Conservation (phyloP, 2,329 filamentous ascomycete species). For the Exophiala oligosperma region DNA sequence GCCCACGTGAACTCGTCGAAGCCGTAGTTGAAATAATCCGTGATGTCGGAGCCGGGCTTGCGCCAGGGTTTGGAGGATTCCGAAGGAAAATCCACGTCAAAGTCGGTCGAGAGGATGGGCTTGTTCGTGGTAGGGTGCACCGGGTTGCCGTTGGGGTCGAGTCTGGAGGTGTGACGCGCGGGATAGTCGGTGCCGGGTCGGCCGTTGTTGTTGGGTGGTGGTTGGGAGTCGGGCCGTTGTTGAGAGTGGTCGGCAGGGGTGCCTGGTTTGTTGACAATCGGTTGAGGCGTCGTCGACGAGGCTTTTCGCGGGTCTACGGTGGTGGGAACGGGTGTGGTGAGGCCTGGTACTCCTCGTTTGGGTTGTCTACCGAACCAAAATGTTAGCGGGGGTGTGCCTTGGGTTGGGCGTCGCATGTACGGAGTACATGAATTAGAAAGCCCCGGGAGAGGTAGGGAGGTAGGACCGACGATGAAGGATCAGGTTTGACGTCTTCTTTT, state of each 20-base stretch:
- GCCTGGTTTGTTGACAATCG: conserved; percentile 28
- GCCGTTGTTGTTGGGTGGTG: conserved; percentile 30
- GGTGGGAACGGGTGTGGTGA: conserved; percentile 36
- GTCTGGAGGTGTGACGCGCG: conserved; percentile 70
- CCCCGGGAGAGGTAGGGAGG: background rate
- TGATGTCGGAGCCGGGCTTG: conserved; percentile 88
- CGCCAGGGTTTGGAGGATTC: conserved; percentile 91
- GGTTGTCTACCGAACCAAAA: conserved; percentile 23
- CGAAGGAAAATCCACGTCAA: conserved; percentile 69
- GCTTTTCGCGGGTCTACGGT: conserved; percentile 36
- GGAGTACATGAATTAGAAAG: too few relatives aligned
- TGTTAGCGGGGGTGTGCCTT: background rate
- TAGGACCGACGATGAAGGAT: conserved; percentile 38
- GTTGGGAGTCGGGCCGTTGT: conserved; percentile 32
- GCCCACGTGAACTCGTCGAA: conserved; percentile 80
- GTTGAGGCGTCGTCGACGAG: conserved; percentile 37
- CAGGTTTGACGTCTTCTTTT: conserved; percentile 41
- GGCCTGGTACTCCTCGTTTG: conserved; percentile 38
- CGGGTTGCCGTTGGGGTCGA: conserved; percentile 76
- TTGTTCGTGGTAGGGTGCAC: conserved; percentile 72
- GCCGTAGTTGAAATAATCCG: conserved; percentile 75
- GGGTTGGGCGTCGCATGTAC: background rate
- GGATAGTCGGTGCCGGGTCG: conserved; percentile 65
- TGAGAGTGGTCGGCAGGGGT: conserved; percentile 17
- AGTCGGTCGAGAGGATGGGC: conserved; percentile 77